Evolutionary conservation across 2,329 filamentous ascomycete genomes (phyloP).

Genomic region (Hymenoscyphus albidus): DNA sequence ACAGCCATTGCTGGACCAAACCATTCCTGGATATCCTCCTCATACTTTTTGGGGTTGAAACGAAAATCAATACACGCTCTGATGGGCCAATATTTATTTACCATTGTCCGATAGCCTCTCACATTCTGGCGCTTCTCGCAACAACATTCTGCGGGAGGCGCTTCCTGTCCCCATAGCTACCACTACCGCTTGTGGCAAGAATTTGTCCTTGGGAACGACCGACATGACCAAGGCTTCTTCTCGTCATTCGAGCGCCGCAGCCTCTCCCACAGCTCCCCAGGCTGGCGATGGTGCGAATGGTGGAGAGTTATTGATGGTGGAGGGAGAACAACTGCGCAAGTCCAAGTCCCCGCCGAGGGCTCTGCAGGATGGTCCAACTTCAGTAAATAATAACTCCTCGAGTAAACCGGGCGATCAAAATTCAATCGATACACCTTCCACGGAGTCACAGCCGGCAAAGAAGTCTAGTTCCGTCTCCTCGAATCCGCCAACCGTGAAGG

Average conservation of each 20-base stretch:
- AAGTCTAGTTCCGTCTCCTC: slow-evolving; percentile 46
- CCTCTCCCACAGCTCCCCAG: slow-evolving; percentile 18
- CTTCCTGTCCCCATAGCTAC: slow-evolving; percentile 21
- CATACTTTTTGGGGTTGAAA: background rate
- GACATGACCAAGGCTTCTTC: slow-evolving; percentile 32
- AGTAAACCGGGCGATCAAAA: slow-evolving; percentile 13
- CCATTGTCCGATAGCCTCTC: slow-evolving; percentile 33
- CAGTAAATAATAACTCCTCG: slow-evolving; percentile 9
- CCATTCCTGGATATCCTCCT: background rate
- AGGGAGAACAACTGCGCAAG: background rate
- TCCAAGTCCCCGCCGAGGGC: slow-evolving; percentile 4
- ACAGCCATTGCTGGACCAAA: background rate
- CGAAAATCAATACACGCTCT: slow-evolving; percentile 16
- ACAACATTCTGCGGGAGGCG: slow-evolving; percentile 32
- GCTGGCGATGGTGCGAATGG: slow-evolving; percentile 21
- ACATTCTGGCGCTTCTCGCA: slow-evolving; percentile 34
- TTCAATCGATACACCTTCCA: slow-evolving; percentile 18
- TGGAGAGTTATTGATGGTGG: slow-evolving; percentile 14
- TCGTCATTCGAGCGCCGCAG: slow-evolving; percentile 28
- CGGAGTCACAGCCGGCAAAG: slow-evolving; percentile 44
- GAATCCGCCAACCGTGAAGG: slow-evolving; percentile 44
- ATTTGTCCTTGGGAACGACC: slow-evolving; percentile 8
- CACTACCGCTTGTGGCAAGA: slow-evolving; percentile 8
- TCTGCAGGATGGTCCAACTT: slow-evolving; percentile 9
- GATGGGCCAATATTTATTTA: slow-evolving; percentile 31